Evolutionary conservation across 2,329 filamentous ascomycete species (phyloP).

Genomic region (Aspergillus fructus): DNA sequence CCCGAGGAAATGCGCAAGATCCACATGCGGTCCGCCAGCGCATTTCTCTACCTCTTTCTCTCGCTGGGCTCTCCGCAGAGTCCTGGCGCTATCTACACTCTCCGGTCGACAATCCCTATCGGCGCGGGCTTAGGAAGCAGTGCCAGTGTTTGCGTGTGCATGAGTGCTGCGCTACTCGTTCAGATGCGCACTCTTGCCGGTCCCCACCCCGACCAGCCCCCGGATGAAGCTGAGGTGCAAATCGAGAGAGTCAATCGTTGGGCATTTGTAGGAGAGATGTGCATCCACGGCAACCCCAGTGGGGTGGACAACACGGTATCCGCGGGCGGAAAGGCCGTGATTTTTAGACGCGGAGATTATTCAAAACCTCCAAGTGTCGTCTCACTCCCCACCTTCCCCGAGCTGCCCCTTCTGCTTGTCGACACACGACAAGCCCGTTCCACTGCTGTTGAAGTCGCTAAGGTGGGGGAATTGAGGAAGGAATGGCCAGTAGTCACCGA

Average conservation of each 20-base stretch:
- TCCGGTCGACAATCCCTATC: slow-evolving; percentile 92
- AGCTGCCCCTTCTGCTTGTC: slow-evolving; percentile 84
- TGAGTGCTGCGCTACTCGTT: slow-evolving; percentile 78
- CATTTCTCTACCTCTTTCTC: slow-evolving; percentile 91
- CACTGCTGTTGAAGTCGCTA: slow-evolving; percentile 80
- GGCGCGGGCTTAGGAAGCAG: slow-evolving; percentile 89
- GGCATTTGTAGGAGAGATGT: slow-evolving; percentile 96
- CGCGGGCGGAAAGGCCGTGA: slow-evolving; percentile 87
- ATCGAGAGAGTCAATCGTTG: slow-evolving; percentile 95
- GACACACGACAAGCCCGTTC: slow-evolving; percentile 87
- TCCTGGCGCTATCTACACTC: slow-evolving; percentile 79
- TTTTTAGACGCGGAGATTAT: slow-evolving; percentile 82
- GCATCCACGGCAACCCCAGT: slow-evolving; percentile 94
- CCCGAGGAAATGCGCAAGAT: slow-evolving; percentile 76
- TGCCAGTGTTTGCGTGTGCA: slow-evolving; percentile 88
- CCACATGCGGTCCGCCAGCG: slow-evolving; percentile 75
- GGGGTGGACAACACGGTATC: slow-evolving; percentile 97
- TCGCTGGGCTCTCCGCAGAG: slow-evolving; percentile 79
- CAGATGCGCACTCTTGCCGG: slow-evolving; percentile 86
- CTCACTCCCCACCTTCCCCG: slow-evolving; percentile 82
- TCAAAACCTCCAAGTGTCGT: slow-evolving; percentile 72
- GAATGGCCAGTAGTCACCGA: slow-evolving; percentile 75
- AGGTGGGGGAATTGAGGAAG: slow-evolving; percentile 72
- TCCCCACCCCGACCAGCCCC: slow-evolving; percentile 86
- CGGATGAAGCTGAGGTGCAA: slow-evolving; percentile 82